These are phyloP conservation scores for Dipteronia sinensis DNA, from an alignment of 345 rosid species.

Conservation along the genomic window DNA sequence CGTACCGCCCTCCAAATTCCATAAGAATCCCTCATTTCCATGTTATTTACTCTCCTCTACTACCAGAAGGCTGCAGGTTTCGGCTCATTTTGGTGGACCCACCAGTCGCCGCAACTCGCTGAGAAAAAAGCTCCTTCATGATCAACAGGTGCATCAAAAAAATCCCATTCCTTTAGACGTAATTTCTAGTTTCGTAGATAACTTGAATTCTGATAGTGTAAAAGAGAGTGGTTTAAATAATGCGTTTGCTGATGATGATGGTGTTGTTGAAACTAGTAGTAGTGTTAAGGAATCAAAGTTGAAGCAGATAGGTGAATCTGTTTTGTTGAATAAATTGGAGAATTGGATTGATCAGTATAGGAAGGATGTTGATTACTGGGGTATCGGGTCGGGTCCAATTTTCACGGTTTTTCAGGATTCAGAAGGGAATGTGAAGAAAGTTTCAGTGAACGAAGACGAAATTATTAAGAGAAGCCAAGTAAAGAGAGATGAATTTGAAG, in stretches of 20 bases:
- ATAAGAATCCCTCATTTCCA: constrained; percentile 20
- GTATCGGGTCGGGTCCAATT: constrained; percentile 66
- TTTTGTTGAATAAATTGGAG: constrained; percentile 55
- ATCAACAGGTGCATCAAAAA: constrained; percentile 54
- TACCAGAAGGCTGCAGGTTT: constrained; percentile 32
- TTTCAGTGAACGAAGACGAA: constrained; percentile 60
- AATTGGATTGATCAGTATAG: constrained; percentile 64
- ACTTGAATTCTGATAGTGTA: constrained; percentile 18
- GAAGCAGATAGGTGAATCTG: constrained; percentile 44
- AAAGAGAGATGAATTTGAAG: constrained; percentile 33
- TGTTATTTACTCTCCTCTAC: constrained; percentile 19
- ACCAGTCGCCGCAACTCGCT: constrained; percentile 65
- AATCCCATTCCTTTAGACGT: constrained; percentile 30
- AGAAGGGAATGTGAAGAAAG: constrained; percentile 59
- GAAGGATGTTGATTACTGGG: constrained; percentile 72
- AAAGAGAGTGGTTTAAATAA: constrained; percentile 19
- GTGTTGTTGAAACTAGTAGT: constrained; percentile 22
- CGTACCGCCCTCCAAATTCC: constrained; percentile 33
- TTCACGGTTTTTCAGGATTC: constrained; percentile 60
- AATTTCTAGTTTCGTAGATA: constrained; percentile 19
- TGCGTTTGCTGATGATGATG: constrained; percentile 21
- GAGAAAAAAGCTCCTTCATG: constrained; percentile 59
- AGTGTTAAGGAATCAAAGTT: constrained; percentile 31
- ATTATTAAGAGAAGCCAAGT: constrained; percentile 44
- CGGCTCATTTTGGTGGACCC: constrained; percentile 59